Evolutionary conservation across 441 rosid genomes (phyloP), one percentile per base, ranked within the genome.

Genomic region (Melastoma candidum): DNA sequence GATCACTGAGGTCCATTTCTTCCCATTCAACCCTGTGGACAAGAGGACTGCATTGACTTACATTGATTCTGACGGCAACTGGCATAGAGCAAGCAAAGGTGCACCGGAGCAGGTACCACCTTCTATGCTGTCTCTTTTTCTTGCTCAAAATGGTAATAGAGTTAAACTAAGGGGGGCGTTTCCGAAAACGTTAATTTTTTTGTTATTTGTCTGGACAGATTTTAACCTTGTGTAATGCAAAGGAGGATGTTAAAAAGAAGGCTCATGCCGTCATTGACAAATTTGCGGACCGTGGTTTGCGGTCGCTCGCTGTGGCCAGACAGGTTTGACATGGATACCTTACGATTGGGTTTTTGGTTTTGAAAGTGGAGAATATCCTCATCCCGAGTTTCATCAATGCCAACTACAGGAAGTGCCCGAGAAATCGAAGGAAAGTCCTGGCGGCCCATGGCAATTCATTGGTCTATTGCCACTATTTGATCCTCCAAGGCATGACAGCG

Each of bases 91-190:
- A 45, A 87, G 98, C 73, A 87, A 87, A 79, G 96, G 98, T 70
- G 98, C 98, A 44, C 97, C 98, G 3, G 98, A 90, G 68, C 95
- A 89, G 92, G 95, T 85, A 71, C 49, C 12, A 43, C 29, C 22
- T 12, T 5, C 12, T 3, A 57, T 24, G 22, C 26, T 2, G 26
- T 24, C 26, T 7, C 39, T 32, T 32, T 32, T 2, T 29, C 7
- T 29, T 29, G 7, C 36, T 29, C 36, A 4, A 32, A 0, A 4
- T 32, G 39, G 39, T 32, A 0, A 4, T 32, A 32, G 39, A 32
- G 0, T 32, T 32, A 24, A 29, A 32, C 17, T 8, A 7, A 5
- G 2, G 32, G 27, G 17, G 25, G 9, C 39, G 39, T 48, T 7
- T 61, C 41, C 32, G 12, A 26, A 48, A 26, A 48, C 46, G 29